A percentile compares a stretch with the other conserved stretches of the same genome.
phyloP scores from a whole-genome alignment of 495 filamentous ascomycete species.

The Monascus purpureus region DNA sequence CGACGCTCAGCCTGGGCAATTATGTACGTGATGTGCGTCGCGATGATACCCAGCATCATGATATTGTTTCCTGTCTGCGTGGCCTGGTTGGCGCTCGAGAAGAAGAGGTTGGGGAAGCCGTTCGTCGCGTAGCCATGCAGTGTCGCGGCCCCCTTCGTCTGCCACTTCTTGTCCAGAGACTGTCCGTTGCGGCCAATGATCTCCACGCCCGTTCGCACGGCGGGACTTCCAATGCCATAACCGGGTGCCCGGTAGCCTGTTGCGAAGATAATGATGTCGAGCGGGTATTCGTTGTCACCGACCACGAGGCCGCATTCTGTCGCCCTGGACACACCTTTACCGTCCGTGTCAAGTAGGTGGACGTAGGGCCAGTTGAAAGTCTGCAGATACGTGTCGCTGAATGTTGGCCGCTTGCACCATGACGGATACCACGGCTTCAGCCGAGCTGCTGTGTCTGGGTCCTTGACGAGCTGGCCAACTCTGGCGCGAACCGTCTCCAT shows the following conservation, averaged over 20 bases:
- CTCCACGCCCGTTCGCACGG: constrained; percentile 21
- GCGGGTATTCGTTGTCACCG: constrained; percentile 12
- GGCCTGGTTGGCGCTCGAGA: constrained; percentile 24
- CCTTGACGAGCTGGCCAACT: background rate
- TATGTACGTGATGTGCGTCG: constrained; percentile 30
- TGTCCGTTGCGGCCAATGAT: constrained; percentile 26
- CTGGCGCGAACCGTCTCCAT: background rate
- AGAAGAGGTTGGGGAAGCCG: constrained; percentile 43
- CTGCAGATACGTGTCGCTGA: background rate
- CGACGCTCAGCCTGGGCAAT: constrained; percentile 22
- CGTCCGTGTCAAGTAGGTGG: constrained; percentile 16
- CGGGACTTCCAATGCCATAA: constrained; percentile 8
- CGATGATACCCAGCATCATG: constrained; percentile 23
- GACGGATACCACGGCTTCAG: background rate
- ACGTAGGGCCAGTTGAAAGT: background rate
- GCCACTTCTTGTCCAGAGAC: constrained; percentile 31
- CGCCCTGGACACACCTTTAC: constrained; percentile 9
- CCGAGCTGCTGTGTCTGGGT: background rate
- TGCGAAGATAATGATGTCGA: constrained; percentile 25
- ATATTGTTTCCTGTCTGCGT: constrained; percentile 21
- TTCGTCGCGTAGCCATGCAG: constrained; percentile 29
- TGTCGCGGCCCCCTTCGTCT: constrained; percentile 15
- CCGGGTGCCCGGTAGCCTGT: constrained; percentile 13
- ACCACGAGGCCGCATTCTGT: constrained; percentile 13
- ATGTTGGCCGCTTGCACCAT: background rate